Percentiles rank a stretch among this genome's conserved stretches.
Evolutionary conservation across 2,329 filamentous ascomycete genomes (phyloP).

Genomic region (Fusarium protoensiforme): DNA sequence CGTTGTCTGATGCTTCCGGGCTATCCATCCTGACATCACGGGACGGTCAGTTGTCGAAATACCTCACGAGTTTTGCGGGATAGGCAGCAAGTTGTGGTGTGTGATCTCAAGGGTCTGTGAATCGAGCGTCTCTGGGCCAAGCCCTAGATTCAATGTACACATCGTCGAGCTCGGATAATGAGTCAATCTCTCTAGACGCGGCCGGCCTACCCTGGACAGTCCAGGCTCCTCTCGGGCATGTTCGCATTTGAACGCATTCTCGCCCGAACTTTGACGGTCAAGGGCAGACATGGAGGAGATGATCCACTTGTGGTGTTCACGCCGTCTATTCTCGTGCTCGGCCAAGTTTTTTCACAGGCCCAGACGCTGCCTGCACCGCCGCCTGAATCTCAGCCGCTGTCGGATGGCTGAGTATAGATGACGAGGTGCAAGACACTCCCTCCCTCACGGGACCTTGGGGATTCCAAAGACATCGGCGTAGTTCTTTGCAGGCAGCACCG

Average conservation of each 20-base stretch:
- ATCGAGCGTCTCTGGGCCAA: neutral
- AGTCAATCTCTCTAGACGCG: neutral
- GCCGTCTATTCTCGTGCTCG: conserved; percentile 6
- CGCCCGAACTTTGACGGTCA: neutral
- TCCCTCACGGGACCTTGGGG: conserved; percentile 3
- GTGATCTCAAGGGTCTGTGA: neutral
- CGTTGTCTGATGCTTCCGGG: neutral
- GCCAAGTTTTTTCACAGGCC: neutral
- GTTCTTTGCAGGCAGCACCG: neutral
- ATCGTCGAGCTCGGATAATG: neutral
- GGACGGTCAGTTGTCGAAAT: neutral
- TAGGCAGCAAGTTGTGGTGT: neutral
- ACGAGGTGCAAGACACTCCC: conserved; percentile 1
- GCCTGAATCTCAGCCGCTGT: conserved; percentile 2
- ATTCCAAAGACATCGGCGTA: neutral
- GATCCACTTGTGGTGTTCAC: neutral
- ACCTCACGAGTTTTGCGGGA: neutral
- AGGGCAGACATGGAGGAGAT: neutral
- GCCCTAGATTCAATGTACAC: neutral
- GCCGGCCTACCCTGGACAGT: neutral
- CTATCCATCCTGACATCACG: neutral
- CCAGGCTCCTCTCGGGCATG: neutral
- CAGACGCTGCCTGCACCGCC: conserved; percentile 21
- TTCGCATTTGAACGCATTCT: neutral
- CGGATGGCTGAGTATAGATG: conserved; percentile 27